Base-by-base conservation (phyloP, 768 basidiomycete species). In the Russula olivacea region DNA sequence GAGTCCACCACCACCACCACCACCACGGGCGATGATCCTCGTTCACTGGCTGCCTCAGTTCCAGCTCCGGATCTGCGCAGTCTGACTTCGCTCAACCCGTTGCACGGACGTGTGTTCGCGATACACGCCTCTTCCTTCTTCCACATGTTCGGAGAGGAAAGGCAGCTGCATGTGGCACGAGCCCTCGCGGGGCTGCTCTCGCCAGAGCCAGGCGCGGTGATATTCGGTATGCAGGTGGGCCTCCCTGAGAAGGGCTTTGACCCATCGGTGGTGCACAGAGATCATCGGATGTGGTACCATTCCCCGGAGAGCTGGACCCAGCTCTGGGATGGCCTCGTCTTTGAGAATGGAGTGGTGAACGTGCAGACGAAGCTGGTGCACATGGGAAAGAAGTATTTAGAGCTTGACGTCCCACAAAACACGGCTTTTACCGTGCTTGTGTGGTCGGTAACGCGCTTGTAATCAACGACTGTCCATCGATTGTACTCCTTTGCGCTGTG, bases 121-220 rank as follows among this genome's bases (percentile, higher is more conserved):
- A 81, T 86, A 21, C 79, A 83, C 67, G 78, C 79, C 2, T 74
- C 78, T 14, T 71, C 78, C 7, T 73, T 85, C 70, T 84, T 86
- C 68, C 74, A 77, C 70, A 69, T 83, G 34, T 84, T 84, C 58
- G 14, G 9, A 14, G 58, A 59, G 50, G 58, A 41, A 51, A 30
- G 72, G 28, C 81, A 84, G 65, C 59, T 71, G 14, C 65, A 76
- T 30, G 70, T 83, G 47, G 82, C 79, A 3, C 71, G 69, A 21
- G 71, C 72, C 6, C 68, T 82, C 23, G 79, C 77, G 2, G 72
- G 73, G 3, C 68, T 83, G 8, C 74, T 82, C 23, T 73, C 76
- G 0, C 76, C 75, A 3, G 69, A 68, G 21, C 78, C 40, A 9
- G 50, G 58, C 49, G 51, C 50, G n/a, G 21, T 51, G 14, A 52